Evolutionary conservation across 805 yeast species (phyloP).

Genomic region (Cyberlindnera americana): DNA sequence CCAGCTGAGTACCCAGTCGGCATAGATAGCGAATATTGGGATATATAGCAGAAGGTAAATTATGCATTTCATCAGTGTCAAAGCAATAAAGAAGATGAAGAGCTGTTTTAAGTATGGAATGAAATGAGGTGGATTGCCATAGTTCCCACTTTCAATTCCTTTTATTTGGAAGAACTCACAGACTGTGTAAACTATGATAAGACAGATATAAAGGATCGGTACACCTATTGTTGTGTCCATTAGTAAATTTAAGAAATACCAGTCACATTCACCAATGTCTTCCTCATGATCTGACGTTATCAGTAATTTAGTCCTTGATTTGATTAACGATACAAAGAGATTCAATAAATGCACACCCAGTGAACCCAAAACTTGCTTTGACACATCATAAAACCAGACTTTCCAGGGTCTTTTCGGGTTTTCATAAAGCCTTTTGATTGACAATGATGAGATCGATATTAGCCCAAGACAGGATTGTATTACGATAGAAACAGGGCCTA

Average conservation of each 20-base stretch:
- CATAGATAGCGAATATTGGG: constrained; percentile 66
- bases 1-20: constrained; percentile 79
- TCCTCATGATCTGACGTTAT: constrained; percentile 28
- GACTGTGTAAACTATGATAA: constrained; percentile 48
- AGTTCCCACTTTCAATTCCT: constrained; percentile 47
- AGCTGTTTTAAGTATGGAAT: constrained; percentile 71
- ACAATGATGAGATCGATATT: constrained; percentile 67
- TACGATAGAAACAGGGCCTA: constrained; percentile 83
- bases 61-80: constrained; percentile 58
- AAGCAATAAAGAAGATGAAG: constrained; percentile 59
- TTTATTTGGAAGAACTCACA: constrained; percentile 30
- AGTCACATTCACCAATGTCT: constrained; percentile 78
- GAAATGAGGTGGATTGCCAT: constrained; percentile 61
- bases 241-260: constrained; percentile 86
- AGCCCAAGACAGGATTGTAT: constrained; percentile 78
- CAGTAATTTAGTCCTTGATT: constrained; percentile 31
- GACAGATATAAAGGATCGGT: constrained; percentile 62
- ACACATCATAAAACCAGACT: constrained; percentile 86
- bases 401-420: constrained; percentile 84
- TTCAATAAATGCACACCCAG: constrained; percentile 79
- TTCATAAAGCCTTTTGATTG: constrained; percentile 74
- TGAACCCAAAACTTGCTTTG: constrained; percentile 87
- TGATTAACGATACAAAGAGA: constrained; percentile 61
- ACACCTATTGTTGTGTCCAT: constrained; percentile 95
- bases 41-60: constrained; percentile 56